Base-by-base conservation (phyloP, 306 rosid species). In the Fragaria ananassa region DNA sequence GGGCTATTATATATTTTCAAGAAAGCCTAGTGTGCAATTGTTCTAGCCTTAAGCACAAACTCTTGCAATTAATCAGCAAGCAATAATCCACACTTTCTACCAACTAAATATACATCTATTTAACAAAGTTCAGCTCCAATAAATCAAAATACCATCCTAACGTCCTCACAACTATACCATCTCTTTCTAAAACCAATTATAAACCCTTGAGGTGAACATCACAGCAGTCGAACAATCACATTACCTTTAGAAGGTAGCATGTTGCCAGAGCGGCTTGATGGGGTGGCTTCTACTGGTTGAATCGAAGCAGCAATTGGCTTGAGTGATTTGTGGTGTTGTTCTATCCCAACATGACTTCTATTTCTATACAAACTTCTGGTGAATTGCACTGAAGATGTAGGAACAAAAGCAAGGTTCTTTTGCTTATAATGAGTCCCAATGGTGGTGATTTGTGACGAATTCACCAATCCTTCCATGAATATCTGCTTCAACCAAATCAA, bases 231-330 rank as follows among this genome's bases (percentile, higher is more conserved):
- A 53, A 47, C 10, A 13, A 8, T 4, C 53, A 41, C 19, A 27
- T 14, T 39, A 82, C 85, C 79, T 82, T 77, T 78, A 27, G 82
- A 68, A 47, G 85, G 85, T 68, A 57, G 44, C 2, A 56, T 77
- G 79, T 82, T 82, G 42, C 9, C 31, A 60, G 49, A 82, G 37
- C 61, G 81, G 76, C 79, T 77, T 9, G 73, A 68, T 27, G 75
- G 10, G 41, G 85, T 71, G 61, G 81, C 60, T 42, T 73, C 85
- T 63, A 82, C 23, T 41, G 76, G 79, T 64, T 68, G 82, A 77
- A 39, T 63, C 14, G 85, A 82, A 67, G 85, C 76, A 58, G 68
- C 79, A 69, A 82, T 25, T 12, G 74, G 50, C 27, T 37, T 21
- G 49, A 23, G 15, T 10, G 76, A 13, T 15, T 50, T 69, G 25